phyloP scores from a whole-genome alignment of 495 filamentous ascomycete species.

The Penicillium desertorum region DNA sequence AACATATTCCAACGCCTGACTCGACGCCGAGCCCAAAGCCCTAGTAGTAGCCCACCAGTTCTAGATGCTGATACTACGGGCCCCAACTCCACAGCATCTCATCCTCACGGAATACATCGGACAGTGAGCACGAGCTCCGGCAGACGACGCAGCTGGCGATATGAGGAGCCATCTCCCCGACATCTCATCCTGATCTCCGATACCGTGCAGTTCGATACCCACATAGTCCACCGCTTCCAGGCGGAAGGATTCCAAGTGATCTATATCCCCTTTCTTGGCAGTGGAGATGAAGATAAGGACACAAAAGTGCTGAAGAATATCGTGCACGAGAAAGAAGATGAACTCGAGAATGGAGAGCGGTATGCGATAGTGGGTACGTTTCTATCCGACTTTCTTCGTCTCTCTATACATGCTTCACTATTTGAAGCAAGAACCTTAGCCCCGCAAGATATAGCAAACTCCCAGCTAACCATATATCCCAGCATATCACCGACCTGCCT shows the following conservation, averaged over 20 bases:
- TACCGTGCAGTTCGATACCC: constrained; percentile 54
- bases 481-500: constrained; percentile 61
- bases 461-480: neutral
- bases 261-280: constrained; percentile 55
- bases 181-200: constrained; percentile 62
- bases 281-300: constrained; percentile 41
- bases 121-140: constrained; percentile 19
- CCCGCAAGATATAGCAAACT: neutral
- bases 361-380: constrained; percentile 50
- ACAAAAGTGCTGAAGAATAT: constrained; percentile 44
- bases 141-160: constrained; percentile 14
- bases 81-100: constrained; percentile 7
- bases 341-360: constrained; percentile 44
- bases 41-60: constrained; percentile 6
- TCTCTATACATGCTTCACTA: neutral
- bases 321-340: constrained; percentile 45
- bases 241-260: constrained; percentile 64
- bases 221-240: constrained; percentile 54
- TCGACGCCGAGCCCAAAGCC: constrained; percentile 19
- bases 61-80: neutral
- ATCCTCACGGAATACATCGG: constrained; percentile 17
- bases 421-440: neutral
- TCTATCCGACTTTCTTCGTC: neutral
- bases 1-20: constrained; percentile 28
- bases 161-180: constrained; percentile 22